These are phyloP conservation scores for Rubus idaeus DNA, from an alignment of 306 rosid genomes.

Conservation along the genomic window DNA sequence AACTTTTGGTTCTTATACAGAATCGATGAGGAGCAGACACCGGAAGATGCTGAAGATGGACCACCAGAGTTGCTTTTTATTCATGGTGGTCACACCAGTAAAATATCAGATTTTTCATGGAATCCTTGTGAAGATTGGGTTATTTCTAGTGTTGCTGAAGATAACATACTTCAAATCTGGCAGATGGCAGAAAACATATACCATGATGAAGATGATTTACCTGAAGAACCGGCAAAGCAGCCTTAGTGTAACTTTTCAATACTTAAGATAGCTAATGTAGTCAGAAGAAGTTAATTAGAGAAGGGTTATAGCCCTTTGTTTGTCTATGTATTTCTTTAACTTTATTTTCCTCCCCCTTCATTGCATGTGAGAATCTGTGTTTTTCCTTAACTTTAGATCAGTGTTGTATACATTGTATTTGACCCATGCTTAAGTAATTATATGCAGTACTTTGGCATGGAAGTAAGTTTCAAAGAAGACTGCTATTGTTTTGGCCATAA, in stretches of 20 bases:
- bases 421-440: slow-evolving; percentile 15
- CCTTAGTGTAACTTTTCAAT: slow-evolving; percentile 41
- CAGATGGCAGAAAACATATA: slow-evolving; percentile 99
- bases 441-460: slow-evolving; percentile 11
- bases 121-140: slow-evolving; percentile 99
- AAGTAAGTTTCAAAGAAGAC: not conserved
- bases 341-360: not conserved
- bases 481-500: not conserved
- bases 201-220: slow-evolving; percentile 96
- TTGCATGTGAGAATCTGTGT: slow-evolving; percentile 9
- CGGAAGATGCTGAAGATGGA: slow-evolving; percentile 95
- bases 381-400: not conserved
- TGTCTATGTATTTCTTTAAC: slow-evolving; percentile 4
- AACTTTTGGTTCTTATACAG: slow-evolving; percentile 35
- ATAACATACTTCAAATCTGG: slow-evolving; percentile 98
- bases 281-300: slow-evolving; percentile 14
- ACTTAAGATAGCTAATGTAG: slow-evolving; percentile 15
- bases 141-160: slow-evolving; percentile 94
- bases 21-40: slow-evolving; percentile 96
- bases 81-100: slow-evolving; percentile 99
- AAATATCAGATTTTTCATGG: slow-evolving; percentile 97
- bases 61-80: slow-evolving; percentile 95
- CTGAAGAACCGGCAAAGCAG: slow-evolving; percentile 71
- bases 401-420: slow-evolving; percentile 15
- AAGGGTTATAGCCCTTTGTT: slow-evolving; percentile 11